Percentiles rank a stretch among this genome's conserved stretches.
These are phyloP conservation scores for Alopecurus myosuroides DNA, from an alignment of 176 grass and related monocot genomes.

Conservation along the genomic window DNA sequence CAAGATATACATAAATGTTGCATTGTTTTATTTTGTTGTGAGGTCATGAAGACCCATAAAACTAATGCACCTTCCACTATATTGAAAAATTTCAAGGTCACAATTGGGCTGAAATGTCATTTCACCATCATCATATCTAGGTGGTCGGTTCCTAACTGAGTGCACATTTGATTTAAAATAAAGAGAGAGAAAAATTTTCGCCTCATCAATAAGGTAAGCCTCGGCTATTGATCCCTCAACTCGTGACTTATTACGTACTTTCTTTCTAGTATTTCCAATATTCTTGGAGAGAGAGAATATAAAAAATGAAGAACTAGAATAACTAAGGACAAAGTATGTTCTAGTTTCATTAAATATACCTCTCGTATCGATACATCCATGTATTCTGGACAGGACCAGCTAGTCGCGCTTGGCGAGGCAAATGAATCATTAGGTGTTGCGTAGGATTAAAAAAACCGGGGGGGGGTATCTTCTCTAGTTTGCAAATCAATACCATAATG, in stretches of 20 bases:
- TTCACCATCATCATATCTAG: conserved; percentile 4
- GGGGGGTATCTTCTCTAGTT: background rate
- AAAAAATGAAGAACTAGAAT: no score
- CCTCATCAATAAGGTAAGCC: no score
- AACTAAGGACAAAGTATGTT: no score
- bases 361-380: no score
- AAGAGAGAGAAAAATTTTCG: no score
- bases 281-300: no score
- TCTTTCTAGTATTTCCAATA: background rate
- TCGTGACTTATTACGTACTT: no score
- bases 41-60: background rate
- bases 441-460: background rate
- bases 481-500: background rate
- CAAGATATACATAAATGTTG: background rate
- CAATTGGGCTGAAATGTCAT: background rate
- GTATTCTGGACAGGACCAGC: no score
- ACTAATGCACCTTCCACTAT: background rate
- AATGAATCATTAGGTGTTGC: background rate
- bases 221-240: no score
- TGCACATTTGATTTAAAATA: no score
- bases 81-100: background rate
- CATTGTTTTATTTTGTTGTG: background rate
- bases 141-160: background rate
- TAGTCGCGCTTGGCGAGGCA: background rate
- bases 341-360: no score